Evolutionary conservation across 2,329 filamentous ascomycete genomes (phyloP).

Genomic region (Ophiocordyceps unilateralis): DNA sequence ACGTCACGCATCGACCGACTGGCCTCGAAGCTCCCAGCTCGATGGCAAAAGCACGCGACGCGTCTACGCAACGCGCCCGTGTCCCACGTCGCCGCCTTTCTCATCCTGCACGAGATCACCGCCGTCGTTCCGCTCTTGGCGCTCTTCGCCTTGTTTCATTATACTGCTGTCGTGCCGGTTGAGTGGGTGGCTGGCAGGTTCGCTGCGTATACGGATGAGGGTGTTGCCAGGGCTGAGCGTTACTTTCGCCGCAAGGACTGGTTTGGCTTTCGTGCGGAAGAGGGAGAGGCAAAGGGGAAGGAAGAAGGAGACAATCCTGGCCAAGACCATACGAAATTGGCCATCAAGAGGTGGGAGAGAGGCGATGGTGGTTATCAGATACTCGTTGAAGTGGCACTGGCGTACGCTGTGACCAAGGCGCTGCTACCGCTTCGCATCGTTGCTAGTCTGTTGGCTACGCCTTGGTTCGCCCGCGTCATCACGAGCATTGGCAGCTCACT

Average conservation of each 20-base stretch:
- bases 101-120: slow-evolving; percentile 83
- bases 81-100: slow-evolving; percentile 70
- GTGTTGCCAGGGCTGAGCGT: slow-evolving; percentile 55
- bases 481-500: slow-evolving; percentile 21
- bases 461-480: slow-evolving; percentile 68
- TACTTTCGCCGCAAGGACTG: slow-evolving; percentile 70
- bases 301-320: slow-evolving; percentile 6
- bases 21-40: slow-evolving; percentile 40
- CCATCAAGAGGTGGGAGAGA: slow-evolving; percentile 18
- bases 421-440: slow-evolving; percentile 62
- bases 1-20: slow-evolving; percentile 24
- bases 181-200: slow-evolving; percentile 31
- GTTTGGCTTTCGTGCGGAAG: slow-evolving; percentile 59
- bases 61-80: slow-evolving; percentile 61
- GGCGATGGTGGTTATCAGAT: slow-evolving; percentile 33
- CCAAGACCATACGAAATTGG: slow-evolving; percentile 8
- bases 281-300: slow-evolving; percentile 14
- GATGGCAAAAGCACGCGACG: slow-evolving; percentile 50
- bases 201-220: slow-evolving; percentile 36
- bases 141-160: slow-evolving; percentile 65
- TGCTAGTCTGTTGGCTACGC: slow-evolving; percentile 72
- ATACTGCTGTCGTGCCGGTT: slow-evolving; percentile 54
- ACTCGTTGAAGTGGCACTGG: slow-evolving; percentile 60
- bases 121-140: slow-evolving; percentile 65
- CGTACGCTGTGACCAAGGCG: slow-evolving; percentile 80